Evolutionary conservation across 495 filamentous ascomycete genomes (phyloP).

Genomic region (Tuber indicum): DNA sequence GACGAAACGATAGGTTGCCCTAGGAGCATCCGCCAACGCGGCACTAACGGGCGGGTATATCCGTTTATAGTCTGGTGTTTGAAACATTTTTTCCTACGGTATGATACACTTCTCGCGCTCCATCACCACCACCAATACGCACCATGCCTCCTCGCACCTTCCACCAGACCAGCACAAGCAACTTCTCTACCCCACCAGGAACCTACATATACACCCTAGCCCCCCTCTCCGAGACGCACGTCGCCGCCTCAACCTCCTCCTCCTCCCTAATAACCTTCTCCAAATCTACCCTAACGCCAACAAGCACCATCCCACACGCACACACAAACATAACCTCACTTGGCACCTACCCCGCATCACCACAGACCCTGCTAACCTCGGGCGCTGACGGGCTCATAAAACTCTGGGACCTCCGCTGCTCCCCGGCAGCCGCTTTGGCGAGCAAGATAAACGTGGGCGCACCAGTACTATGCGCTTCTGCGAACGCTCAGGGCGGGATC

Average conservation of each 20-base stretch:
- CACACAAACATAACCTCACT: slow-evolving; percentile 57
- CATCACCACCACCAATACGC: not conserved
- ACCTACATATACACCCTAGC: slow-evolving; percentile 53
- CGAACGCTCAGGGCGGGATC: slow-evolving; percentile 47
- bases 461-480: slow-evolving; percentile 11
- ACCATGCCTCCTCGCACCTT: not conserved
- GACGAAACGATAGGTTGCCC: not conserved
- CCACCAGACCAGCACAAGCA: slow-evolving; percentile 6
- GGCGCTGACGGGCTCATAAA: slow-evolving; percentile 58
- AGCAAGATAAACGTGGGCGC: slow-evolving; percentile 19
- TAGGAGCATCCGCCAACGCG: not conserved
- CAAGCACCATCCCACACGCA: slow-evolving; percentile 44
- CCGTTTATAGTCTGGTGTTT: not conserved
- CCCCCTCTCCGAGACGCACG: slow-evolving; percentile 47
- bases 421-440: slow-evolving; percentile 24
- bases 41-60: not conserved
- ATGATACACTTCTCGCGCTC: not conserved
- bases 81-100: not conserved
- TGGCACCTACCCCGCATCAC: slow-evolving; percentile 44
- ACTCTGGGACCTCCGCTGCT: slow-evolving; percentile 50
- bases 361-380: slow-evolving; percentile 50
- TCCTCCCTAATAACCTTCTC: slow-evolving; percentile 51
- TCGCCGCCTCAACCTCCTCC: slow-evolving; percentile 52
- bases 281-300: slow-evolving; percentile 49
- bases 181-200: slow-evolving; percentile 44